phyloP scores from a whole-genome alignment of 139 green algal species.

The Auxenochlorella pyrenoidosa region DNA sequence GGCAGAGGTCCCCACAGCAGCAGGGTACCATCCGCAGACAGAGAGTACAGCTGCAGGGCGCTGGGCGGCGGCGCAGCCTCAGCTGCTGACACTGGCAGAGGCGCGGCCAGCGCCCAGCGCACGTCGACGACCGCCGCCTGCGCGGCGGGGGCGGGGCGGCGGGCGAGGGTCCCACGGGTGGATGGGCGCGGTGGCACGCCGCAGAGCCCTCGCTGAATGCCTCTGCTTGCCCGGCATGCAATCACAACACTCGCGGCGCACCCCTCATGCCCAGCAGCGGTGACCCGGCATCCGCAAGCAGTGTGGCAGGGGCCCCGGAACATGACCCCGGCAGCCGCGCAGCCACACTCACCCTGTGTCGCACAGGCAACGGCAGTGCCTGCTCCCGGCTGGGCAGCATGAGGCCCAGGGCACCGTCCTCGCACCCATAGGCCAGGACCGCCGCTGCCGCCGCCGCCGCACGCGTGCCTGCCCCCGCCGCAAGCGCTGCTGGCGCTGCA shows the following conservation, averaged over 20 bases:
- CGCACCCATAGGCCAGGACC: slow-evolving; percentile 44
- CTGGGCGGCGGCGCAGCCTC: not conserved
- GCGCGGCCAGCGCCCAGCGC: not conserved
- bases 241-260: no score
- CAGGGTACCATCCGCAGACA: slow-evolving; percentile 37
- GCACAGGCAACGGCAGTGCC: slow-evolving; percentile 24
- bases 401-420: slow-evolving; percentile 43
- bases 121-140: slow-evolving; percentile 14
- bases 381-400: slow-evolving; percentile 15
- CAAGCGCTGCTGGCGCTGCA: not conserved
- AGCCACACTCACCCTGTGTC: slow-evolving; percentile 28
- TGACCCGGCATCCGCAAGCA: no score
- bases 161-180: not conserved
- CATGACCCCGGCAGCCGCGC: no score
- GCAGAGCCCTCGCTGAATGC: no score
- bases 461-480: not conserved
- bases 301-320: no score
- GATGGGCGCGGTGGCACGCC: no score
- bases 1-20: slow-evolving; percentile 24
- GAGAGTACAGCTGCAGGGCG: slow-evolving; percentile 18
- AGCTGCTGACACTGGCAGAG: not conserved
- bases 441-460: not conserved
- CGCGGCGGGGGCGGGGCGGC: not conserved
- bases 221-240: no score
- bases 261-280: no score